phyloP scores from a whole-genome alignment of 2,329 filamentous ascomycete genomes.

The Beauveria caledonica region DNA sequence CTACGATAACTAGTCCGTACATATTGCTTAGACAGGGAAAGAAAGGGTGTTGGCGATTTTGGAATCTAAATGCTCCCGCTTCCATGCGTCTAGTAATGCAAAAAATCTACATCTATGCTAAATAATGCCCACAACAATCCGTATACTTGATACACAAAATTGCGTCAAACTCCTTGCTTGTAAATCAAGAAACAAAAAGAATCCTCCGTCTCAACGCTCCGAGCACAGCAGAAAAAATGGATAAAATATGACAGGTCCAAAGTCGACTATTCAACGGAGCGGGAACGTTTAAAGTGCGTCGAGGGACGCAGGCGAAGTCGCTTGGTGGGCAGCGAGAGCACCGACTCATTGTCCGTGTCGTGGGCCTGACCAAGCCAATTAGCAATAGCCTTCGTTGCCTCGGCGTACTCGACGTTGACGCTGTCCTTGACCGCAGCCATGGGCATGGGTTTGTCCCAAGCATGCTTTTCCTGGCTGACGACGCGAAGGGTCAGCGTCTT shows the following conservation, averaged over 20 bases:
- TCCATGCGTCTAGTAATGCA: background rate
- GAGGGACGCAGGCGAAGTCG: slow-evolving; percentile 22
- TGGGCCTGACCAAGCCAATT: slow-evolving; percentile 32
- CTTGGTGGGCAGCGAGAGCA: slow-evolving; percentile 27
- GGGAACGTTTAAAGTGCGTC: slow-evolving; percentile 4
- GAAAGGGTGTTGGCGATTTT: background rate
- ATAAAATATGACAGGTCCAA: background rate
- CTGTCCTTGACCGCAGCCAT: slow-evolving; percentile 33
- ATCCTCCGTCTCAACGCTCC: background rate
- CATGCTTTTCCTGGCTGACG: slow-evolving; percentile 38
- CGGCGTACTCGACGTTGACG: slow-evolving; percentile 37
- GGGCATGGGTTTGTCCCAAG: slow-evolving; percentile 40
- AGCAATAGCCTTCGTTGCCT: slow-evolving; percentile 32
- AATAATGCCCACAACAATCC: background rate
- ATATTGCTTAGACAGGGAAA: too few species aligned
- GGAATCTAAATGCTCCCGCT: background rate
- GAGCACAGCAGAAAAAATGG: background rate
- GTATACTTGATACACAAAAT: background rate
- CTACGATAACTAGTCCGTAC: too few species aligned
- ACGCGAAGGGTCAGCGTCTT: slow-evolving; percentile 32
- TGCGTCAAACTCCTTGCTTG: slow-evolving; percentile 1
- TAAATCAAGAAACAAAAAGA: background rate
- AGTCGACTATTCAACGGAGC: background rate
- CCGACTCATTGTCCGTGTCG: slow-evolving; percentile 29
- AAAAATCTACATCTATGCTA: background rate